phyloP scores from a whole-genome alignment of 495 filamentous ascomycete species.

The Pseudotulostoma volvatum region DNA sequence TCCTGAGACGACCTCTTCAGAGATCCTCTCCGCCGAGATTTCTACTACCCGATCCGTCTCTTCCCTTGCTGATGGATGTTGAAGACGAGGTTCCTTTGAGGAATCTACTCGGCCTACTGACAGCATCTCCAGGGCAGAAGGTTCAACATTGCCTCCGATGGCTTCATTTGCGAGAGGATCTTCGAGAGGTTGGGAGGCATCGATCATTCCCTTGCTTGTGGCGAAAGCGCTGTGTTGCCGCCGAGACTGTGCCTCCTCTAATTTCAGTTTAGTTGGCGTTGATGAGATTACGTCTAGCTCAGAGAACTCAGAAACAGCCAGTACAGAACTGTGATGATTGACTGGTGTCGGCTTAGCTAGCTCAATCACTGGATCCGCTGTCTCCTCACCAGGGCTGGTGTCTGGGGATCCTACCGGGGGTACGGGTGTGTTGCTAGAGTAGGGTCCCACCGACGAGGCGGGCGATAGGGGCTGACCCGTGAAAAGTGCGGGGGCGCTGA shows the following conservation, averaged over 20 bases:
- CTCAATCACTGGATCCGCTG: constrained; percentile 10
- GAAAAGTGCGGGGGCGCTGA: constrained; percentile 13
- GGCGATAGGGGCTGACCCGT: constrained; percentile 28
- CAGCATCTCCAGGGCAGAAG: neutral
- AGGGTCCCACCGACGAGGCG: constrained; percentile 26
- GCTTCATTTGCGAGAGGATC: constrained; percentile 12
- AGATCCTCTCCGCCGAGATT: neutral
- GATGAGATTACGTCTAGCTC: constrained; percentile 24
- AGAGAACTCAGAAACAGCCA: constrained; percentile 15
- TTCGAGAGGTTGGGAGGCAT: constrained; percentile 3
- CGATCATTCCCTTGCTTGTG: constrained; percentile 9
- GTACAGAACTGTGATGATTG: constrained; percentile 5
- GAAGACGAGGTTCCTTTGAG: constrained; percentile 4
- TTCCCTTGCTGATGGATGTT: neutral
- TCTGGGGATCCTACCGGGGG: constrained; percentile 24
- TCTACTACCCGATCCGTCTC: neutral
- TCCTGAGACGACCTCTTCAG: neutral
- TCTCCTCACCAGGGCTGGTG: constrained; percentile 26
- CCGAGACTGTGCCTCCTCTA: constrained; percentile 33
- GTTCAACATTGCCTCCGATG: constrained; percentile 12
- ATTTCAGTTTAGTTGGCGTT: constrained; percentile 20
- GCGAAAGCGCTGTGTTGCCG: constrained; percentile 11
- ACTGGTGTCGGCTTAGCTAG: constrained; percentile 10
- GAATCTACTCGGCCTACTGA: constrained; percentile 13
- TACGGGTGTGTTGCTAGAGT: constrained; percentile 26